Evolutionary conservation across 2,329 filamentous ascomycete genomes (phyloP).

Genomic region (Exophiala mesophila): DNA sequence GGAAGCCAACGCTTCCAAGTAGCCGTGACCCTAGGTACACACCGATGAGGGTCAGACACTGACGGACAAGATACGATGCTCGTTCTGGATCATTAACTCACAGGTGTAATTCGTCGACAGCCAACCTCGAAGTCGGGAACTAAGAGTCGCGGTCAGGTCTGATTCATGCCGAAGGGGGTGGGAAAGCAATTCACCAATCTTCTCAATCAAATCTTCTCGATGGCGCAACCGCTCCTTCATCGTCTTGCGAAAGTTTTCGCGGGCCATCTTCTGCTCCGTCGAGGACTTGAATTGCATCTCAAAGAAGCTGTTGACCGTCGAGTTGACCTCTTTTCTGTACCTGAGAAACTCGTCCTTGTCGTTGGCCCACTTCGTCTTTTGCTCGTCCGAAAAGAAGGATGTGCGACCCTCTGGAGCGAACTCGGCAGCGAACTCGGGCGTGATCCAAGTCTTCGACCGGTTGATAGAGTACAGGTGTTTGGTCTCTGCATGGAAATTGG

Average conservation of each 20-base stretch:
- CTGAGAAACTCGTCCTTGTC: constrained; percentile 39
- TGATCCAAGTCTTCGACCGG: constrained; percentile 29
- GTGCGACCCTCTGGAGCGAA: constrained; percentile 8
- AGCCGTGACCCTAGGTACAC: constrained; percentile 38
- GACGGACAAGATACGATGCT: neutral
- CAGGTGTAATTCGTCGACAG: constrained; percentile 14
- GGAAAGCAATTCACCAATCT: constrained; percentile 24
- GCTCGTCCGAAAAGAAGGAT: constrained; percentile 6
- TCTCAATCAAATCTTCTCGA: neutral
- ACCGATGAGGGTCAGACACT: neutral
- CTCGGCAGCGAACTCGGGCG: constrained; percentile 6
- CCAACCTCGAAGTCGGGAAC: neutral
- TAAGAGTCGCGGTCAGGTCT: neutral
- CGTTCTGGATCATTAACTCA: neutral
- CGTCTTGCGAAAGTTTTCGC: constrained; percentile 37
- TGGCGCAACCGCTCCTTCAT: constrained; percentile 34
- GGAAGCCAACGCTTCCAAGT: constrained; percentile 25
- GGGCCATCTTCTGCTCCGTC: constrained; percentile 35
- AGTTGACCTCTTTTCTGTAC: constrained; percentile 42
- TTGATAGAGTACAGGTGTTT: constrained; percentile 27
- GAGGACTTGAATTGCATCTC: constrained; percentile 41
- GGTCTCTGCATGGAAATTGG: too few relatives aligned
- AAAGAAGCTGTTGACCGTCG: constrained; percentile 41
- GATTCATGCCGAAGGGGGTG: neutral
- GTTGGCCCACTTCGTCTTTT: constrained; percentile 32